Evolutionary conservation across 495 filamentous ascomycete genomes (phyloP), one percentile per base, ranked within the genome.

Genomic region (Penicillium steckii): DNA sequence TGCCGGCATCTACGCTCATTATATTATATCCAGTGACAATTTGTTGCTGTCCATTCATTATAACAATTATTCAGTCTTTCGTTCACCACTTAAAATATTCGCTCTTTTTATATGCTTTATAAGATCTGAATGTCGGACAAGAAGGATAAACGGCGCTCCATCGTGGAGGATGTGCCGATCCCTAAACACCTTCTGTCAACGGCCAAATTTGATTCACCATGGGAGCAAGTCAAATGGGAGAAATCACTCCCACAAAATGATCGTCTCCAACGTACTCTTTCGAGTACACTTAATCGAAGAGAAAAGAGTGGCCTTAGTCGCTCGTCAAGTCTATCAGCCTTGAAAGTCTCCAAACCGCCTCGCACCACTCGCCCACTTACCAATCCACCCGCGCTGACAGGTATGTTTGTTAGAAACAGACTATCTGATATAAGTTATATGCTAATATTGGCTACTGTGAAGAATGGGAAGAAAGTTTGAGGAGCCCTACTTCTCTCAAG

Each of bases 131-230:
- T 59, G 56, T 25, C 46, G 17, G 52, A 52, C 5, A 35, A 52
- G 22, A 41, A 27, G 21, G 47, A 47, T 27, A 30, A 37, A 9
- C 35, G 46, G 44, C 48, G 22, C 21, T 59, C 51, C 26, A 53
- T 59, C 35, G 56, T 62, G 49, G 60, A 63, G 48, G 60, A 63
- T 32, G 56, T 63, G 9, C 42, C 47, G 24, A 50, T 63, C 22
- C 60, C 60, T 9, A 63, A 50, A 18, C 50, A 48, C 19, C 57
- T 63, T 15, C 50, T 63, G 12, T 23, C 59, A 8, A 59, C 60
- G n/a, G 60, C 60, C 21, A 63, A 54, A 33, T 63, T 63, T 56
- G 44, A 52, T 45, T 60, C 60, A 12, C 60, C 60, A 29, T 60
- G 52, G 56, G 60, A 63, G 26, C 27, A 51, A 32, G 46, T 46